phyloP scores from a whole-genome alignment of 2,329 filamentous ascomycete genomes.

The Trichoderma hamatum region DNA sequence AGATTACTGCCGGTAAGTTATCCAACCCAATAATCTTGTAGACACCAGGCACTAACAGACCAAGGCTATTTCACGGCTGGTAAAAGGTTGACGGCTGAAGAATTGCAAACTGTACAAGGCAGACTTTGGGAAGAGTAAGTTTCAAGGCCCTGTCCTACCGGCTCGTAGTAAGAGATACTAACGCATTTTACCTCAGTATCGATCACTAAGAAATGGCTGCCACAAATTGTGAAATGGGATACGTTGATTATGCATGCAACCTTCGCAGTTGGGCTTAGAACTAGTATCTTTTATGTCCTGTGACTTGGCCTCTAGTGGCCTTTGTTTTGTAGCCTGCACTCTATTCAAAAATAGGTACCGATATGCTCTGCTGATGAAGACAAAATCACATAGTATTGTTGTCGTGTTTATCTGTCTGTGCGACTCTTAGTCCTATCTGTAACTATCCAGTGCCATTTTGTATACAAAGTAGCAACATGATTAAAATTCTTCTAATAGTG shows the following conservation, averaged over 20 bases:
- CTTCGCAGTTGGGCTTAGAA: not conserved
- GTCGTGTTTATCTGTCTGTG: not conserved
- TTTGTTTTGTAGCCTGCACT: not conserved
- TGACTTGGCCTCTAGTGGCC: not conserved
- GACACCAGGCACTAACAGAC: not conserved
- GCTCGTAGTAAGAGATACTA: conserved; percentile 28
- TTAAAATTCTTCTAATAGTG: not conserved
- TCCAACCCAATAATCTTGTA: conserved; percentile 28
- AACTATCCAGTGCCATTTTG: conserved; percentile 7
- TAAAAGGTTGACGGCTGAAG: conserved; percentile 84
- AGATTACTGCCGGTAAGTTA: conserved; percentile 84
- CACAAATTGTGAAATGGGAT: not conserved
- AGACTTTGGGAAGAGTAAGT: conserved; percentile 83
- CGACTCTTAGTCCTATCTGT: conserved; percentile 4
- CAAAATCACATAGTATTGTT: conserved; percentile 2
- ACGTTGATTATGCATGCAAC: not conserved
- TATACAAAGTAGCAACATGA: conserved; percentile 4
- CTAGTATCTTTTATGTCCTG: not conserved
- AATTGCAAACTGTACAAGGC: conserved; percentile 83
- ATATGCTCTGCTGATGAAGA: not conserved
- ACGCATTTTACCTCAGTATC: conserved; percentile 40
- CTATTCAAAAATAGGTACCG: not conserved
- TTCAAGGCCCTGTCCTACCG: conserved; percentile 18
- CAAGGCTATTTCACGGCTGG: conserved; percentile 80
- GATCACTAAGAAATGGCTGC: conserved; percentile 42